A percentile compares a stretch with the other conserved stretches of the same genome.
Conservation (phyloP, 441 rosid species). For the Sinapis alba region DNA sequence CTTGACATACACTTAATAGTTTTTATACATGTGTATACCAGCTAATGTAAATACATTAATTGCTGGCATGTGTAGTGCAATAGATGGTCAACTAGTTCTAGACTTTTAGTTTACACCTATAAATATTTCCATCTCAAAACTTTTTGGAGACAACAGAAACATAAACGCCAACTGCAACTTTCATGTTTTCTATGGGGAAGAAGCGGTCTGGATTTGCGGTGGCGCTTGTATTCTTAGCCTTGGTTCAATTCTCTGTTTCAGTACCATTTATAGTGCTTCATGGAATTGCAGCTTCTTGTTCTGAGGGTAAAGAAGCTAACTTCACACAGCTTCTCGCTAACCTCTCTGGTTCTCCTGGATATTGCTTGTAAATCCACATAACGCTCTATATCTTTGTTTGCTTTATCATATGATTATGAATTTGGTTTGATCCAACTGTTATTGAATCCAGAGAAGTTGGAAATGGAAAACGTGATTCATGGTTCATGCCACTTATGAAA, state of each 20-base stretch:
- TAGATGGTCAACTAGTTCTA: neutral
- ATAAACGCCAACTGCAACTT: conserved; percentile 14
- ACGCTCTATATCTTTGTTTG: neutral
- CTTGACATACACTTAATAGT: neutral
- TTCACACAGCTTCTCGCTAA: conserved; percentile 35
- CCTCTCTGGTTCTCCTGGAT: conserved; percentile 41
- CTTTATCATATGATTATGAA: neutral
- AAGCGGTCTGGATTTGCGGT: conserved; percentile 20
- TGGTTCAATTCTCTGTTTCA: conserved; percentile 25
- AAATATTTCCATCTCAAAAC: conserved; percentile 21
- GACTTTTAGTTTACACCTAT: neutral
- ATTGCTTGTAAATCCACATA: conserved; percentile 26
- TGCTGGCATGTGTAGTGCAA: neutral
- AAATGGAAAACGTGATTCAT: conserved; percentile 22
- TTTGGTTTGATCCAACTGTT: neutral
- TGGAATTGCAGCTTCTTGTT: conserved; percentile 34
- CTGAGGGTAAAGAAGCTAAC: conserved; percentile 7
- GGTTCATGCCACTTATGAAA: conserved; percentile 28
- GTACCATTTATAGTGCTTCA: conserved; percentile 35
- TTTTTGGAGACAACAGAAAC: conserved; percentile 18
- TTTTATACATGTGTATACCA: neutral
- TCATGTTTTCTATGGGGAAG: neutral
- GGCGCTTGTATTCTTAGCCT: conserved; percentile 12
- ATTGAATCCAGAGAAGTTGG: conserved; percentile 36
- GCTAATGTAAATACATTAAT: neutral